Base-by-base conservation (phyloP, 1,139 yeast species). In the Lodderomyces theae region DNA sequence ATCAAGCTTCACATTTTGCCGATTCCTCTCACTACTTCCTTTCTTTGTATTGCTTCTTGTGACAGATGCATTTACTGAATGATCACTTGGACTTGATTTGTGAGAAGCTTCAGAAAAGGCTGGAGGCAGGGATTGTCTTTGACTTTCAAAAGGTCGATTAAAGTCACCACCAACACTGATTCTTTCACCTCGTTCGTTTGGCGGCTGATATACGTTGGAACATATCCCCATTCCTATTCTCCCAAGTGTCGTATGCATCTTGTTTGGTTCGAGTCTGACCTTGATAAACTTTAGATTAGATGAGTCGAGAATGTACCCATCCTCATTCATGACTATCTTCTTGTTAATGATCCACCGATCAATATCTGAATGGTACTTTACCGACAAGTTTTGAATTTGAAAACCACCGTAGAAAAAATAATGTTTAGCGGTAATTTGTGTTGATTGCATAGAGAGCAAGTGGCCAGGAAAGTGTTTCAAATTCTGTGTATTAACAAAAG, bases 381-480 rank as follows among this genome's bases (percentile, higher is more conserved):
- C 63, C 0, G 60, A 50, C 22, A 54, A 58, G 21, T 54, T 53
- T 17, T 48, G 47, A 18, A 72, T 46, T 44, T 52, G 54, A 50
- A 67, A 72, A 3, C 77, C 77, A 4, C 77, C 77, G 43, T 58
- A 69, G 43, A 66, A 66, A 47, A 72, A 69, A 10, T 64, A 55
- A 46, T 71, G 74, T 17, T 59, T 51, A 10, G 60, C 54, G 0
- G 75, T 63, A 9, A 72, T 58, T 34, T 54, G 56, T 8, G 70
- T 57, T 28, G 63, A 54, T 1, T 53, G 40, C 54, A 66, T 53
- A n/a, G 57, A 51, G 45, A 58, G 56, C 23, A 69, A 52, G 37
- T 62, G 61, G 3, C 52, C 47, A 0, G 75, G 75, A 18, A 50
- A 50, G n/a, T 53, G 47, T 22, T 51, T 48, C 29, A 56, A 45